Evolutionary conservation across 768 basidiomycete species (phyloP).

Genomic region (Xanthoconium purpureum): DNA sequence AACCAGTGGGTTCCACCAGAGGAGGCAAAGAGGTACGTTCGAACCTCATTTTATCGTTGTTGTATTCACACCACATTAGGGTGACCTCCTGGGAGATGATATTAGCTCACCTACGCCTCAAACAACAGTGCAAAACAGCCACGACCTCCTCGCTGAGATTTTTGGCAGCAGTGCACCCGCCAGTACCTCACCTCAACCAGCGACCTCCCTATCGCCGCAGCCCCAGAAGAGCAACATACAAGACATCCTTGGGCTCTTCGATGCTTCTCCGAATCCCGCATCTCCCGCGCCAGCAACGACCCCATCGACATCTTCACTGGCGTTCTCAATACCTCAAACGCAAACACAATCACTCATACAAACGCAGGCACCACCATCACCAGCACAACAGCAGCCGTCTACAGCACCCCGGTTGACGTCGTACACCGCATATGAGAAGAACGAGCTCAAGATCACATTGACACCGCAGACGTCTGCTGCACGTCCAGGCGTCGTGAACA

Average conservation of each 20-base stretch:
- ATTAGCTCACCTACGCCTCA: constrained; percentile 41
- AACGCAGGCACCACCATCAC: constrained; percentile 32
- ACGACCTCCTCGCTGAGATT: constrained; percentile 90
- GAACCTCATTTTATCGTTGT: not conserved
- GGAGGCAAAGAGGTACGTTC: constrained; percentile 65
- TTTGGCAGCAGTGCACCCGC: constrained; percentile 58
- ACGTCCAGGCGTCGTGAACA: constrained; percentile 87
- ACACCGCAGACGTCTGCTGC: constrained; percentile 80
- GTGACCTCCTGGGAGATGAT: constrained; percentile 86
- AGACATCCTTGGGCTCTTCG: constrained; percentile 91
- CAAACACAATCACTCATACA: constrained; percentile 32
- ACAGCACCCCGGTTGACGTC: constrained; percentile 54
- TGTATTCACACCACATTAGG: constrained; percentile 26
- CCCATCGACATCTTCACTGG: constrained; percentile 32
- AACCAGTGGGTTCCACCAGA: constrained; percentile 89
- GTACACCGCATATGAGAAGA: constrained; percentile 90
- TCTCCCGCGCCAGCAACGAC: constrained; percentile 19
- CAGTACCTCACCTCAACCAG: constrained; percentile 31
- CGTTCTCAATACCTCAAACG: constrained; percentile 38
- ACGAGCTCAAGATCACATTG: constrained; percentile 83
- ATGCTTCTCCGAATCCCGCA: constrained; percentile 40
- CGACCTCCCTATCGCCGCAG: constrained; percentile 41
- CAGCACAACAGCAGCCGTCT: constrained; percentile 32
- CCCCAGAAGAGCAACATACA: constrained; percentile 65
- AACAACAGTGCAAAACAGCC: constrained; percentile 54